phyloP scores from a whole-genome alignment of 345 rosid genomes.

The Adansonia digitata region DNA sequence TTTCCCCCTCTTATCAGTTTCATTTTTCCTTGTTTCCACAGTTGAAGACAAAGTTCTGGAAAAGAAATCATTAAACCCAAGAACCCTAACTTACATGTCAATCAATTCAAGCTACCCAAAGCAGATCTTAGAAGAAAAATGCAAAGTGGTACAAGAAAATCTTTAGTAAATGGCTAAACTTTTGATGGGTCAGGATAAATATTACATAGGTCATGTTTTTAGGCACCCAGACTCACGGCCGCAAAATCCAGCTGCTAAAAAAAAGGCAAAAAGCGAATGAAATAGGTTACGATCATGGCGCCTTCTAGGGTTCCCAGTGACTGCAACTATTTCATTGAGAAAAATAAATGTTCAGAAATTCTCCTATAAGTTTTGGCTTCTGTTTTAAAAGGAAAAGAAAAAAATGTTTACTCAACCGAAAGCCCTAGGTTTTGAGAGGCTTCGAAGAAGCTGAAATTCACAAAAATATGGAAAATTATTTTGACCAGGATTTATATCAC shows the following conservation, averaged over 20 bases:
- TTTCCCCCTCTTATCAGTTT: constrained; percentile 5
- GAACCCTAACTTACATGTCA: constrained; percentile 41
- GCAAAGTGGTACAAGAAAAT: constrained; percentile 9
- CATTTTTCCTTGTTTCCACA: constrained; percentile 8
- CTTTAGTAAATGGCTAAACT: background rate
- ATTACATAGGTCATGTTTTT: background rate
- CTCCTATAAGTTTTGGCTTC: constrained; percentile 30
- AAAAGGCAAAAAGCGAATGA: constrained; percentile 15
- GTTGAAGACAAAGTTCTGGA: constrained; percentile 32
- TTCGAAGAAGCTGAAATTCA: constrained; percentile 16
- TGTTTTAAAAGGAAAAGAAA: constrained; percentile 20
- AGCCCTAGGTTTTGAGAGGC: constrained; percentile 38
- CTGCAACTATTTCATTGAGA: background rate
- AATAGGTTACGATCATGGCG: constrained; percentile 31
- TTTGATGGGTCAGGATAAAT: too few species aligned
- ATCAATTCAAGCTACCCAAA: constrained; percentile 37
- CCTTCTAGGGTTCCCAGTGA: constrained; percentile 22
- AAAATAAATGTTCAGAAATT: constrained; percentile 28
- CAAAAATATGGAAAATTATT: constrained; percentile 1
- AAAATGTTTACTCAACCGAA: constrained; percentile 4
- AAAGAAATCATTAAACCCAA: constrained; percentile 34
- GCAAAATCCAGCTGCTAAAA: constrained; percentile 35
- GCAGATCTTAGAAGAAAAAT: background rate
- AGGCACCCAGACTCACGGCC: constrained; percentile 30
- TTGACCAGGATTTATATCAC: constrained; percentile 26